phyloP scores from a whole-genome alignment of 331 rosid genomes.

The Arachis monticola region DNA sequence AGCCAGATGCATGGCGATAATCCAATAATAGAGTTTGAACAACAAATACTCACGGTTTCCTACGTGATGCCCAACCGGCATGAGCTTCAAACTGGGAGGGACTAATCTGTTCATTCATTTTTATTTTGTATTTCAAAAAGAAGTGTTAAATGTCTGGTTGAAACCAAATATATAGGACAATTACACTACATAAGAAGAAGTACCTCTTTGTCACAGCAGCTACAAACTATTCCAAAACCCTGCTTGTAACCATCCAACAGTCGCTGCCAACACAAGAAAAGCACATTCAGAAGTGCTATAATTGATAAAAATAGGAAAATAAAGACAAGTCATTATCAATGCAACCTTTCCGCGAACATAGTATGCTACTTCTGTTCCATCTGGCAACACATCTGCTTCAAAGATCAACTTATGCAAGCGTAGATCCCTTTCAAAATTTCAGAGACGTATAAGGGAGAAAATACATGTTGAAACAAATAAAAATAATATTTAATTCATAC shows the following conservation, averaged over 20 bases:
- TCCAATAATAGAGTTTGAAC: slow-evolving; percentile 8
- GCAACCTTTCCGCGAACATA: slow-evolving; percentile 66
- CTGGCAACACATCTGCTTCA: slow-evolving; percentile 57
- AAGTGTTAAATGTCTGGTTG: neutral
- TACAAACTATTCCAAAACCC: slow-evolving; percentile 62
- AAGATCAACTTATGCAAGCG: slow-evolving; percentile 77
- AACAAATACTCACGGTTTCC: slow-evolving; percentile 82
- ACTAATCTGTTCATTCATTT: too few relatives aligned
- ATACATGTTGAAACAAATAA: too few relatives aligned
- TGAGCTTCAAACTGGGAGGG: too few relatives aligned
- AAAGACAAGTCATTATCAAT: neutral
- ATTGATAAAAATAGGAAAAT: neutral
- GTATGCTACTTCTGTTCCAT: slow-evolving; percentile 76
- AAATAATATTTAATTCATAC: too few relatives aligned
- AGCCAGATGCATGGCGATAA: neutral
- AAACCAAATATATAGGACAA: neutral
- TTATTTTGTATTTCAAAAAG: too few relatives aligned
- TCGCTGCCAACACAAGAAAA: slow-evolving; percentile 47
- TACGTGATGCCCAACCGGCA: too few relatives aligned
- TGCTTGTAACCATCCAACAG: slow-evolving; percentile 62
- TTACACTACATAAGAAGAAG: slow-evolving; percentile 16
- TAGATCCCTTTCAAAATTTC: slow-evolving; percentile 60
- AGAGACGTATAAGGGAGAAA: slow-evolving; percentile 1
- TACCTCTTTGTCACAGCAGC: slow-evolving; percentile 70
- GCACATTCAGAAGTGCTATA: slow-evolving; percentile 9